phyloP scores from a whole-genome alignment of 768 basidiomycete genomes.

The Phanerochaete carnosa region DNA sequence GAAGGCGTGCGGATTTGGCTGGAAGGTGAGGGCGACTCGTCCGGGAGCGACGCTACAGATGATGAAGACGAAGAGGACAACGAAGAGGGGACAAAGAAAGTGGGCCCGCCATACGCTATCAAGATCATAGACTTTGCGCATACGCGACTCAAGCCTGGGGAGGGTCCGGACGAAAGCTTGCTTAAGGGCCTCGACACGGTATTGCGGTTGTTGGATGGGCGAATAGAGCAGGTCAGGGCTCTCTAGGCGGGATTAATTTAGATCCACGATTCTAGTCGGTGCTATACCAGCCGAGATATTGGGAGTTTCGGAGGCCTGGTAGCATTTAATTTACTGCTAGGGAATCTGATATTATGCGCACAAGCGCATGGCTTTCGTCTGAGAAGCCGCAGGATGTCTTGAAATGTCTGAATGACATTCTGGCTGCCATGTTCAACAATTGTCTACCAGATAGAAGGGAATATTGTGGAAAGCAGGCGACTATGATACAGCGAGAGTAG shows the following conservation, averaged over 20 bases:
- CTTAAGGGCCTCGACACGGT: slow-evolving; percentile 70
- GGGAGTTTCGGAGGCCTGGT: no score
- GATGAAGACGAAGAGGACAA: slow-evolving; percentile 24
- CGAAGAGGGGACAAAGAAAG: slow-evolving; percentile 24
- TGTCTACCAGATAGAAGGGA: no score
- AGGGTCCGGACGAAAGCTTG: slow-evolving; percentile 79
- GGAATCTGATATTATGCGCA: no score
- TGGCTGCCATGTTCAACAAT: no score
- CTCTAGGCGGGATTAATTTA: not conserved
- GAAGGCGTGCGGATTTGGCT: slow-evolving; percentile 35
- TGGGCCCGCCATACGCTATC: slow-evolving; percentile 54
- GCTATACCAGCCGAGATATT: no score
- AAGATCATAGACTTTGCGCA: slow-evolving; percentile 96
- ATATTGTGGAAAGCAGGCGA: not conserved
- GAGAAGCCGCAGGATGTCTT: no score
- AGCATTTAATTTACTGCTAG: no score
- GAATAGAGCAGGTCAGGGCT: slow-evolving; percentile 43
- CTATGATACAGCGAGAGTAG: not conserved
- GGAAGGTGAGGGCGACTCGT: slow-evolving; percentile 34
- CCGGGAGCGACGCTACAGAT: slow-evolving; percentile 33
- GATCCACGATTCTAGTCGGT: no score
- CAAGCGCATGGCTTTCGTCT: no score
- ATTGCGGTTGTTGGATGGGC: slow-evolving; percentile 53
- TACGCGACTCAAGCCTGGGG: slow-evolving; percentile 59
- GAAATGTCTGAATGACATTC: no score